Evolutionary conservation across 768 basidiomycete species (phyloP), one percentile per base, ranked within the genome.

Genomic region (Lentinula edodes): DNA sequence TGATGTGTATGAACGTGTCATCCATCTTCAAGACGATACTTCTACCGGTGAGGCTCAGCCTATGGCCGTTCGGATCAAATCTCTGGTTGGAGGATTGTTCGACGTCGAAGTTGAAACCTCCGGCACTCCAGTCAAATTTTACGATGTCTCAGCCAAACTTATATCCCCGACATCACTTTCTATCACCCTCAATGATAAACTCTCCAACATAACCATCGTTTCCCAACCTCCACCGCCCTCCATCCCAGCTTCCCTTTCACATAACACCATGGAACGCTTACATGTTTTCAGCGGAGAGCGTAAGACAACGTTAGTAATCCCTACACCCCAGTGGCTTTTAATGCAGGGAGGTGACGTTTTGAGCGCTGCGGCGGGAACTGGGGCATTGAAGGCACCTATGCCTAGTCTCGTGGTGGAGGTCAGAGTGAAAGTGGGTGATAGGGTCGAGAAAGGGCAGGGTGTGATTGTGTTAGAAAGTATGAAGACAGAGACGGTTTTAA

Each of bases 331-430:
- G 18, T 93, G 90, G 89, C 73, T 89, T 39, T 71, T 85, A 41
- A 84, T 86, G 2, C 75, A 91, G 8, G 86, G 83, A n/a, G 83
- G 80, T 3, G 87, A 88, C 60, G 73, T 82, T 10, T 69, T 83
- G 16, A 76, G 73, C 34, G 78, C 82, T 50, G 59, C 59, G 12
- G 41, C 28, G 6, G 78, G 79, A 23, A 86, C 85, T 67, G 87
- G 90, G 5, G 84, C 85, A 15, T 71, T 93, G 66, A 82, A 84
- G 62, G 90, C 91, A 4, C 94, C 95, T 13, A 94, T 94, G 91
- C 94, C 94, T n/a, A 92, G 92, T 71, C 80, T 94, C 54, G 88
- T 97, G 1, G 94, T 97, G 4, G 93, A 96, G 59, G 89, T 97
- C 55, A 82, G 81, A 16, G 94, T 95, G 38, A 80, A 79, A 62